Percentiles rank a stretch among this genome's conserved stretches.
Conservation (phyloP, 352 stramenopile species). For the Pythium monospermum region DNA sequence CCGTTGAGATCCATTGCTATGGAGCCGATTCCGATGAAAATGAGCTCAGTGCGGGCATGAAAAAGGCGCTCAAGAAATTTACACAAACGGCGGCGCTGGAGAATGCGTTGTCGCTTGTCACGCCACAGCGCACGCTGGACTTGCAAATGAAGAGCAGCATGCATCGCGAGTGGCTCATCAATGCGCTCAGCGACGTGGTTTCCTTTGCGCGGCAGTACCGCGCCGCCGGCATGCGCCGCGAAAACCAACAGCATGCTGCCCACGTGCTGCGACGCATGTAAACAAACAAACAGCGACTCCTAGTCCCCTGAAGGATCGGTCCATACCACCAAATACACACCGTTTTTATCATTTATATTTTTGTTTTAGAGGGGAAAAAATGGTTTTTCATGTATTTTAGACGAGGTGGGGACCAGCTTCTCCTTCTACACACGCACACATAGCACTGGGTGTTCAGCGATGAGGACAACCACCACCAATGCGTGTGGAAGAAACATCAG, state of each 20-base stretch:
- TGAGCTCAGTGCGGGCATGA: conserved; percentile 31
- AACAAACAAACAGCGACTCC: no score
- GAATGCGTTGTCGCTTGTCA: conserved; percentile 51
- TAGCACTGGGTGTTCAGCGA: no score
- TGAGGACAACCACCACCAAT: no score
- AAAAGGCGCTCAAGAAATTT: conserved; percentile 40
- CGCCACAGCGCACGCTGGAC: conserved; percentile 45
- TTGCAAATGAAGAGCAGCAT: conserved; percentile 58
- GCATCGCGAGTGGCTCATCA: conserved; percentile 75
- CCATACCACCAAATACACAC: no score
- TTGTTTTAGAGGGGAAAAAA: no score
- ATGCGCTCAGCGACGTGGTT: conserved; percentile 54
- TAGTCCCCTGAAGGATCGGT: no score
- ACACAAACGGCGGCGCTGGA: conserved; percentile 25
- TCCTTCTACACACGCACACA: no score
- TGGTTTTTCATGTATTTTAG: no score
- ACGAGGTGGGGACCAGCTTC: no score
- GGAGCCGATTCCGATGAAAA: conserved; percentile 9
- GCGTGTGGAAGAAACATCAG: no score
- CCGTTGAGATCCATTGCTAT: conserved; percentile 38
- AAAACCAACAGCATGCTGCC: conserved; percentile 4
- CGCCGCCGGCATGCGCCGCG: conserved; percentile 28
- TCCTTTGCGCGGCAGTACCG: conserved; percentile 64
- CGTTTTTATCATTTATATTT: no score
- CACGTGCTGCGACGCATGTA: conserved; percentile 18